phyloP scores from a whole-genome alignment of 192 early-diverging fungal genomes.

The Dissophora ornata region DNA sequence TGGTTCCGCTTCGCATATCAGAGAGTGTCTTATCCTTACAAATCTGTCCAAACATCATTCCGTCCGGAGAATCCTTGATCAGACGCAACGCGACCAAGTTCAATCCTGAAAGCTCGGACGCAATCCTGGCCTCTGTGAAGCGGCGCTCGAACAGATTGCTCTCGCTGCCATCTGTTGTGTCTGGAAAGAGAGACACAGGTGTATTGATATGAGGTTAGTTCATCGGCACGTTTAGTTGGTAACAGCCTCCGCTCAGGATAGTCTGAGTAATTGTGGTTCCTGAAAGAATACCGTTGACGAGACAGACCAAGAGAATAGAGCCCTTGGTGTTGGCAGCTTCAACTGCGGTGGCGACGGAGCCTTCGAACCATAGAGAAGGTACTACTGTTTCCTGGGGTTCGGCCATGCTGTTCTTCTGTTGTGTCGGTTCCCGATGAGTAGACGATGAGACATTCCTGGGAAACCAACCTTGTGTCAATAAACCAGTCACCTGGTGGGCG shows the following conservation, averaged over 20 bases:
- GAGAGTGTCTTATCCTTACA: no score
- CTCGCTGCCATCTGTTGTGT: constrained; percentile 14
- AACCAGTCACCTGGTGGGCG: no score
- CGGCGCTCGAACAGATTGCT: constrained; percentile 35
- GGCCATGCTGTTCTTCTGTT: background rate
- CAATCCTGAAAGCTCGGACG: constrained; percentile 3
- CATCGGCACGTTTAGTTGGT: background rate
- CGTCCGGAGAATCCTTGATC: constrained; percentile 35
- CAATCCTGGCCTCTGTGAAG: constrained; percentile 13
- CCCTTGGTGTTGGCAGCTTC: constrained; percentile 20
- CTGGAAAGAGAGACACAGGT: no score
- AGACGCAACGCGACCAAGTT: constrained; percentile 27
- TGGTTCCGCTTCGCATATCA: no score
- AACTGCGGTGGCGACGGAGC: constrained; percentile 39
- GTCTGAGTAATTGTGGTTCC: no score
- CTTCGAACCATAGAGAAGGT: constrained; percentile 23
- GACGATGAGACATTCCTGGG: no score
- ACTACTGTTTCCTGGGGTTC: no score
- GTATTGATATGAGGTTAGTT: background rate
- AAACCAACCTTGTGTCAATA: no score
- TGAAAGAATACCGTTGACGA: constrained; percentile 50
- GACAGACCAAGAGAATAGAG: constrained; percentile 36
- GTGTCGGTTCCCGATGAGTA: no score
- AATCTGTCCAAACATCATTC: constrained; percentile 49
- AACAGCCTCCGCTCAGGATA: no score